phyloP scores from a whole-genome alignment of 495 filamentous ascomycete species.

The Clavariopsis aquatica region DNA sequence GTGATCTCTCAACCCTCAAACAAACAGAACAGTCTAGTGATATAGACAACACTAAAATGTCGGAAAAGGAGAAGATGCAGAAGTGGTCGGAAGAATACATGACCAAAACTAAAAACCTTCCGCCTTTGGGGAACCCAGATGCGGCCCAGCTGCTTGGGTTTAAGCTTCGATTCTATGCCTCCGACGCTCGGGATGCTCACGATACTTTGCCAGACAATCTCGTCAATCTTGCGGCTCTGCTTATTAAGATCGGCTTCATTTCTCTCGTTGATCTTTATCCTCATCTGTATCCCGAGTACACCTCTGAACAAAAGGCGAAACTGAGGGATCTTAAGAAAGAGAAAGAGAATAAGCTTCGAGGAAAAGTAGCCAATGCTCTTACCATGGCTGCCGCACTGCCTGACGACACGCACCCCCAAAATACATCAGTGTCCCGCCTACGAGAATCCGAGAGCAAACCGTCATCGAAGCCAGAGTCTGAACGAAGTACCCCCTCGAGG shows the following conservation, averaged over 20 bases:
- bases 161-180: conserved; percentile 91
- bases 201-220: conserved; percentile 85
- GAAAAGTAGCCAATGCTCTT: conserved; percentile 78
- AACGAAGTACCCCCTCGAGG: conserved; percentile 45
- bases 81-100: conserved; percentile 68
- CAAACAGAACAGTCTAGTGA: background rate
- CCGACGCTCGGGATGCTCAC: conserved; percentile 63
- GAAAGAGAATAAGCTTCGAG: conserved; percentile 64
- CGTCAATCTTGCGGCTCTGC: conserved; percentile 81
- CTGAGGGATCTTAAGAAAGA: conserved; percentile 78
- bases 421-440: conserved; percentile 37
- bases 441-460: conserved; percentile 30
- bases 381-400: conserved; percentile 83
- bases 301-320: conserved; percentile 67
- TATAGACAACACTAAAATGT: conserved; percentile 15
- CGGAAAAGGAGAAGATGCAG: conserved; percentile 31
- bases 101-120: conserved; percentile 72
- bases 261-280: conserved; percentile 91
- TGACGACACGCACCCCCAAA: conserved; percentile 70
- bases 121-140: conserved; percentile 80
- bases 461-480: conserved; percentile 48
- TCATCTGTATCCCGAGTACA: conserved; percentile 84
- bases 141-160: conserved; percentile 96
- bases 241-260: conserved; percentile 97
- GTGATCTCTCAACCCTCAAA: conserved; percentile 19